Evolutionary conservation across 2,329 filamentous ascomycete genomes (phyloP).

Genomic region (Beauveria rudraprayagi): DNA sequence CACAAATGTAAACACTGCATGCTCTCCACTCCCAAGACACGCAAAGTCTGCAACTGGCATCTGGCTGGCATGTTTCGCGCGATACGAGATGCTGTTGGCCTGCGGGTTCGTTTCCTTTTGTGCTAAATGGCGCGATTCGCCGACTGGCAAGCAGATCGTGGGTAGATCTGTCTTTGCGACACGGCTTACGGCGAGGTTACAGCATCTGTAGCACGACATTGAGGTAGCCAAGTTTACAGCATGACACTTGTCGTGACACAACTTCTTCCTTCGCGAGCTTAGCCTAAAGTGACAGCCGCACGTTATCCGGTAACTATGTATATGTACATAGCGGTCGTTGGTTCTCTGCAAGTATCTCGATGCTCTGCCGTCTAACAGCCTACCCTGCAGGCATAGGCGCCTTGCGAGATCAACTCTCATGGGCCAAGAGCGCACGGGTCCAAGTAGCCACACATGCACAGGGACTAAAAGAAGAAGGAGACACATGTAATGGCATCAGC

Average conservation of each 20-base stretch:
- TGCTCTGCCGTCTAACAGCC: not conserved
- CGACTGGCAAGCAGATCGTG: not conserved
- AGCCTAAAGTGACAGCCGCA: not conserved
- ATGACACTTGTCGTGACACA: not conserved
- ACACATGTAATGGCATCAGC: not conserved
- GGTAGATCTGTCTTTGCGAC: not conserved
- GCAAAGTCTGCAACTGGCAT: not conserved
- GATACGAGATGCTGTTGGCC: not conserved
- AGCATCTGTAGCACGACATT: not conserved
- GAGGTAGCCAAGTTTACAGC: too few relatives aligned
- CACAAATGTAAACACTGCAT: conserved; percentile 4
- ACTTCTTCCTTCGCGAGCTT: not conserved
- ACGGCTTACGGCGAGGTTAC: not conserved
- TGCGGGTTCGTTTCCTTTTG: not conserved
- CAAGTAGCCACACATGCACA: not conserved
- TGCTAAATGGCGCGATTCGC: not conserved
- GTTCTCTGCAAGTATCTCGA: not conserved
- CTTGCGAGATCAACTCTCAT: not conserved
- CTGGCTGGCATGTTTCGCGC: conserved; percentile 1
- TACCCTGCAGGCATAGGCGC: not conserved
- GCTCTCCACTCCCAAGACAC: not conserved
- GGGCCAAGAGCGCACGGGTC: not conserved
- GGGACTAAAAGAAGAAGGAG: not conserved
- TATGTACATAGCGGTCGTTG: not conserved
- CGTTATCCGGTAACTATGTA: not conserved